Base-by-base conservation (phyloP, 352 stramenopile species). In the Pythium brachiatum region DNA sequence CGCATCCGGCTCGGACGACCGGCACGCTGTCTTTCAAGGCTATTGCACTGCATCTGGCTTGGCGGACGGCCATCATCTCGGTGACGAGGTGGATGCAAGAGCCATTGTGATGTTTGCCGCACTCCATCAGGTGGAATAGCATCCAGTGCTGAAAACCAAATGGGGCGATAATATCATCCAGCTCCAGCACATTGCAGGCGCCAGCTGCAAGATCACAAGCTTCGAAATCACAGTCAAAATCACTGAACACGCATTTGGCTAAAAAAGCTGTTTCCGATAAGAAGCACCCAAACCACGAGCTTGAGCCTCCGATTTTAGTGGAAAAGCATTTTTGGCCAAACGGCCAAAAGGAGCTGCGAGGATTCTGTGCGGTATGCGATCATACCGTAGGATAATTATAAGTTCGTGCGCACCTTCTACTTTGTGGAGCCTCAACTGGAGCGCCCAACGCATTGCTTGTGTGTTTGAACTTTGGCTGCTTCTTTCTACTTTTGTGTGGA, bases 301-400 rank as follows among this genome's bases (percentile, higher is more conserved):
- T 8, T 11, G 7, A 5, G 41, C 9, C 4, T n/a, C 21, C 41
- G 2, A 48, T 48, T 27, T 15, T 27, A 12, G 41, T 7, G 11
- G n/a, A 18, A 48, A n/a, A n/a, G n/a, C n/a, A n/a, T n/a, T n/a
- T n/a, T n/a, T n/a, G n/a, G n/a, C n/a, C n/a, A n/a, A n/a, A n/a
- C n/a, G n/a, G n/a, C n/a, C n/a, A n/a, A n/a, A n/a, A n/a, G n/a
- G 38, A 48, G 25, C 41, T 48, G n/a, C n/a, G 41, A 13, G 41
- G 12, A 25, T 21, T 21, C 1, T 48, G 41, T 11, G 7, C 21
- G 9, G 29, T 34, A 34, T 23, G 38, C 13, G 2, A 20, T 20
- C 38, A 23, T 46, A 46, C 38, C 38, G 38, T 46, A 46, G 38
- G 38, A 46, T 46, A 46, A 48, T 1, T 48, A 48, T 48, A 48